Conservation (phyloP, 305 asterid species). For the Euphrasia arctica region DNA sequence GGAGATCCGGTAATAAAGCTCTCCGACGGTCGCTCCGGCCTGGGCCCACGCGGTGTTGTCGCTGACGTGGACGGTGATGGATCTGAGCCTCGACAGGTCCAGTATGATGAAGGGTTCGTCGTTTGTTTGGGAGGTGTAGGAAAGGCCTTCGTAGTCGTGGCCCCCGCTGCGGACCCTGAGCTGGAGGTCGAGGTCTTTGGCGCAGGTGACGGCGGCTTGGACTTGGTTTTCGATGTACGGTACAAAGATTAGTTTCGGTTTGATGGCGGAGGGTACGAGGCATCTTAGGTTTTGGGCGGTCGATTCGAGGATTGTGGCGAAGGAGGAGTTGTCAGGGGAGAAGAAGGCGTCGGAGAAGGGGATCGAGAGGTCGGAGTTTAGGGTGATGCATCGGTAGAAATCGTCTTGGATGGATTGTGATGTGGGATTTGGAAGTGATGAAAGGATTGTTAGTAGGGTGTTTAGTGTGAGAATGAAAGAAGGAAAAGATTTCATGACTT, state of each 20-base stretch:
- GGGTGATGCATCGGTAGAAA: constrained; percentile 56
- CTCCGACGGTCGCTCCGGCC: constrained; percentile 52
- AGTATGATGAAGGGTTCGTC: constrained; percentile 43
- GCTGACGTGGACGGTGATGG: constrained; percentile 30
- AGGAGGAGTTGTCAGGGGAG: constrained; percentile 57
- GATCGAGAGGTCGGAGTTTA: constrained; percentile 57
- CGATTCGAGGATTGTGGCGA: constrained; percentile 45
- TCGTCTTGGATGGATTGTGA: constrained; percentile 46
- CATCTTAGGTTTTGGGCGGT: constrained; percentile 69
- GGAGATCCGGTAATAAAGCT: constrained; percentile 55
- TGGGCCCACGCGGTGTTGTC: constrained; percentile 43
- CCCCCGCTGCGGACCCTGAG: constrained; percentile 75
- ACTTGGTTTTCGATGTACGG: constrained; percentile 63
- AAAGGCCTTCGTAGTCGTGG: constrained; percentile 73
- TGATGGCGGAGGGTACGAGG: constrained; percentile 44
- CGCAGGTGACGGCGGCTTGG: constrained; percentile 57
- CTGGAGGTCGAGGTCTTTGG: constrained; percentile 42
- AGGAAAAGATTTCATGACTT: constrained; percentile 34
- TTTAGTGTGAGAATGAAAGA: constrained; percentile 30
- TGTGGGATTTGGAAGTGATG: constrained; percentile 25
- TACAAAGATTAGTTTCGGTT: constrained; percentile 70
- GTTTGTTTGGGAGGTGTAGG: constrained; percentile 41
- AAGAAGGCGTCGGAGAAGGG: constrained; percentile 63
- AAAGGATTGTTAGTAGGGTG: constrained; percentile 15
- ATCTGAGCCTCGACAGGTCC: constrained; percentile 52